These are phyloP conservation scores for Rhizophagus sp. DNA, from an alignment of 192 early-diverging fungal species.

Conservation along the genomic window DNA sequence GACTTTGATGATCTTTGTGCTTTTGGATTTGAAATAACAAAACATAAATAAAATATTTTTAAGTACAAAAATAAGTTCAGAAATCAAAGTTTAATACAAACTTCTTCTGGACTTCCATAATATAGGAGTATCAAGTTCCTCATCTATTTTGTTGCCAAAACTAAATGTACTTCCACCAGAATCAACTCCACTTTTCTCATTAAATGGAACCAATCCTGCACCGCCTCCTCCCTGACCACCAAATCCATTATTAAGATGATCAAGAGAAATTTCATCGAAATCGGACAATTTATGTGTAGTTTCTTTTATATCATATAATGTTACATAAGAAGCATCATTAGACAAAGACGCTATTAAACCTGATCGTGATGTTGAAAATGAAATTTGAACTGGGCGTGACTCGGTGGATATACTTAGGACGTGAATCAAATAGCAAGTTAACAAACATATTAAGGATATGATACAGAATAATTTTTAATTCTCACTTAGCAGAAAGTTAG, in stretches of 20 bases:
- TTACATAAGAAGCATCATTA: conserved; percentile 54
- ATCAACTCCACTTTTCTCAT: conserved; percentile 7
- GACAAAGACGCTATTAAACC: conserved; percentile 62
- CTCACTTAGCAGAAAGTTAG: background rate
- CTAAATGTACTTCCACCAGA: background rate
- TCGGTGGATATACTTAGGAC: conserved; percentile 24
- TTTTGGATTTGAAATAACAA: conserved; percentile 6
- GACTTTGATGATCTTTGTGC: conserved; percentile 42
- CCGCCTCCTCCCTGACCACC: background rate
- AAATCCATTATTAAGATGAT: background rate
- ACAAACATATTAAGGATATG: background rate
- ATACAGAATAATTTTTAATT: background rate
- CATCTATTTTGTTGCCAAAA: background rate
- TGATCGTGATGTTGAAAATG: conserved; percentile 58
- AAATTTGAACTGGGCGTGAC: conserved; percentile 53
- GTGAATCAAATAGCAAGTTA: background rate
- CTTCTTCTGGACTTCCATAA: conserved; percentile 51
- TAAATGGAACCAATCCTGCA: background rate
- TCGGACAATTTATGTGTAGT: conserved; percentile 33
- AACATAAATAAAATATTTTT: background rate
- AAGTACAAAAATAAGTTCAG: background rate
- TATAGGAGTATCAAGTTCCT: conserved; percentile 45
- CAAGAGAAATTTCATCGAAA: background rate
- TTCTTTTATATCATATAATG: conserved; percentile 72
- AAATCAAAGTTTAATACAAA: conserved; percentile 20